Base-by-base conservation (phyloP, 495 filamentous ascomycete species). In the Friedmanniomyces simplex region DNA sequence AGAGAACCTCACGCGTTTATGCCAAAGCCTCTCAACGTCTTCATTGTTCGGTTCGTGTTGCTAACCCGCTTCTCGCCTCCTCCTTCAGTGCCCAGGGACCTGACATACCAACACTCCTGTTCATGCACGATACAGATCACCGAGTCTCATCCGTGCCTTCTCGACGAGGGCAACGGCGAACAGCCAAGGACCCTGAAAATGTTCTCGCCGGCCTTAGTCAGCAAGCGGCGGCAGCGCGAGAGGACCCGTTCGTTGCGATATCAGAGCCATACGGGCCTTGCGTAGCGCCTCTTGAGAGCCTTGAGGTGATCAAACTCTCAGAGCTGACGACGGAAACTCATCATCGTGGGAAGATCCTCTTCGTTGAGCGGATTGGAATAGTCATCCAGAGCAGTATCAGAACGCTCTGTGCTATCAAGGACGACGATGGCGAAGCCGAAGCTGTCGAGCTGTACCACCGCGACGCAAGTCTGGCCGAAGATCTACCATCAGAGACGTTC, bases 401-500 rank as follows among this genome's bases (percentile, higher is more conserved):
- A 43, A 16, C 18, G 4, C 39, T 43, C 39, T 3, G 5, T 5
- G 39, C 39, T 16, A 13, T 43, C 4, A 43, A 43, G 14, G 39
- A 43, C 39, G 39, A 5, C 14, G 39, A 43, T 13, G 39, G 39
- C 14, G 39, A 43, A 2, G 39, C 39, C 3, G 39, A 43, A 43
- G 39, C 39, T 13, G 2, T 43, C 39, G 39, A 43, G 18, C 13
- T 43, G 2, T 43, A 43, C 39, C 39, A 43, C 39, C 14, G 5
- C 2, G 39, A 43, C 18, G 14, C 14, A 5, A 16, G 14, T 16
- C 18, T 43, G 39, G 39, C 18, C 4, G 51, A 60, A n/a, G n/a
- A 60, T 1, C 52, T 66, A 11, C 51, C 58, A 28, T 53, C 55
- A 20, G 48, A 18, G 10, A 18, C 25, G 8, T n/a, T 21, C 21